Percentiles rank a stretch among this genome's conserved stretches.
These are phyloP conservation scores for Trichoderma sp. DNA, from an alignment of 2,329 filamentous ascomycete species.

Conservation along the genomic window DNA sequence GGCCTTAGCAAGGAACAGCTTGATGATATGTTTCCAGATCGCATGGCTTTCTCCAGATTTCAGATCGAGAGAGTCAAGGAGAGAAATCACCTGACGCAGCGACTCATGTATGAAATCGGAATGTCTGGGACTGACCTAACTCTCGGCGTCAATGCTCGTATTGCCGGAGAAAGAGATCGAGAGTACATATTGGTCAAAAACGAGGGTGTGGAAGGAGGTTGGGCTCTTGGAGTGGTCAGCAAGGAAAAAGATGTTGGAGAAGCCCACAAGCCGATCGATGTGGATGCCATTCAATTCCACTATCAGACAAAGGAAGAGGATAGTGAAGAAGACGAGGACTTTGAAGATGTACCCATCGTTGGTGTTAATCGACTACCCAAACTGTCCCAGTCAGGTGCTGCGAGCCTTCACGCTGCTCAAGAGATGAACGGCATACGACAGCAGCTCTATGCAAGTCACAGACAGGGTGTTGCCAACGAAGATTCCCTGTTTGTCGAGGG, in stretches of 20 bases:
- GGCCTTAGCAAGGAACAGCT: slow-evolving; percentile 94
- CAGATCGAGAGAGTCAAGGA: slow-evolving; percentile 93
- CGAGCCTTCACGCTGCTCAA: slow-evolving; percentile 28
- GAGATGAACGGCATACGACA: slow-evolving; percentile 28
- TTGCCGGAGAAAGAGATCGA: slow-evolving; percentile 81
- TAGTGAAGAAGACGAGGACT: slow-evolving; percentile 70
- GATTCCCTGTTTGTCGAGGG: slow-evolving; percentile 50
- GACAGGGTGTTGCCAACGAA: slow-evolving; percentile 26
- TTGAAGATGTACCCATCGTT: slow-evolving; percentile 90
- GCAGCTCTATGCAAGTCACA: slow-evolving; percentile 28
- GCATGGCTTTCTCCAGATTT: slow-evolving; percentile 95
- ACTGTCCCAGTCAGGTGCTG: slow-evolving; percentile 23
- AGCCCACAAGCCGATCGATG: slow-evolving; percentile 84
- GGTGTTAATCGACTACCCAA: slow-evolving; percentile 82
- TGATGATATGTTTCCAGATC: slow-evolving; percentile 93
- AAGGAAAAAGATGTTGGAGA: slow-evolving; percentile 76
- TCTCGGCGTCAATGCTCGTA: slow-evolving; percentile 60
- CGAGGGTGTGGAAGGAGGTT: slow-evolving; percentile 89
- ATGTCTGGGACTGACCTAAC: slow-evolving; percentile 77
- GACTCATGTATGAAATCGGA: slow-evolving; percentile 89
- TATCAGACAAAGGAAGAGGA: slow-evolving; percentile 57
- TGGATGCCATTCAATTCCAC: slow-evolving; percentile 65
- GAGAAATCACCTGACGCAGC: slow-evolving; percentile 89
- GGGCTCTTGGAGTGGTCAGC: slow-evolving; percentile 90
- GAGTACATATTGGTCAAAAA: slow-evolving; percentile 98